Base-by-base conservation (phyloP, 805 yeast genomes). In the Metschnikowia picachoensis region DNA sequence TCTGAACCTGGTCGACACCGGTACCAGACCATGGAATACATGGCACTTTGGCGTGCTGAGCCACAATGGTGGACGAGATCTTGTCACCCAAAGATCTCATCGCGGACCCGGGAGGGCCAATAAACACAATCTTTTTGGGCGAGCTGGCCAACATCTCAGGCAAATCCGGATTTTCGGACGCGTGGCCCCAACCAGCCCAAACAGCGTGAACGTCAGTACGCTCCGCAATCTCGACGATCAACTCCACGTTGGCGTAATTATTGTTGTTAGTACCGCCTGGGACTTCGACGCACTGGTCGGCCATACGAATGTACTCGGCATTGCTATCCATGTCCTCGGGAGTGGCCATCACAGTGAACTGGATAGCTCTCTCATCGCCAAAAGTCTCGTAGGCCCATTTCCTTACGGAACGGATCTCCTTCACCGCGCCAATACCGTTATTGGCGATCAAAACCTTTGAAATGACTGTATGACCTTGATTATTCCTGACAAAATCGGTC, bases 111-210 rank as follows among this genome's bases (percentile, higher is more conserved):
- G 99, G 99, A 51, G 99, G 99, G 55, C 99, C 99, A 66, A 94
- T 94, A 62, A 94, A 94, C 46, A 94, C 77, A 60, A 95, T 86
- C 61, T 79, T 87, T 67, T 89, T 85, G 50, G 91, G 89, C 15
- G 97, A 89, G n/a, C 85, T 84, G 13, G 98, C 97, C 65, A 94
- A 77, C 68, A 79, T 82, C 69, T 94, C 99, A 28, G 99, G 99
- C 55, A 94, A 79, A 39, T 74, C 67, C 27, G 99, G 99, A 72
- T 95, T 92, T 74, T 94, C 99, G n/a, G 97, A 88, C 28, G 99
- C 99, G 66, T 95, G 99, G 60, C 99, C 99, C 99, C 99, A 94
- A 60, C 99, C 99, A 31, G 99, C 99, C 99, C 99, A 94, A 48
- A 94, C 99, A 25, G 99, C 99, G 66, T 94, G 96, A 46, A 87